These are phyloP conservation scores for Irpex sp. DNA, from an alignment of 1,284 basidiomycete genomes.

Conservation along the genomic window DNA sequence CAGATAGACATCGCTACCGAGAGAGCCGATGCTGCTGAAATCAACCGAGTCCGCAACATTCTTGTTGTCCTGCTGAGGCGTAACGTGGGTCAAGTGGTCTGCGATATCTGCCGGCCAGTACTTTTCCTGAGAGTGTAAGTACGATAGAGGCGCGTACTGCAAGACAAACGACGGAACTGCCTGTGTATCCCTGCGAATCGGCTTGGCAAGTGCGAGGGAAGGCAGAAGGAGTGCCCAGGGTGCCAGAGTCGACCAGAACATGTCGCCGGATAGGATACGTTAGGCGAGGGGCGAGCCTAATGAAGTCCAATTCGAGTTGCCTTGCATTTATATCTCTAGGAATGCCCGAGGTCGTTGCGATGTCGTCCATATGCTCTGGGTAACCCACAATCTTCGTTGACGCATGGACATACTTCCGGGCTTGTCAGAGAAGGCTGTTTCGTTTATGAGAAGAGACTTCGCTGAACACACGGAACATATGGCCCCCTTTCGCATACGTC, in stretches of 20 bases:
- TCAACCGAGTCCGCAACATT: conserved; percentile 17
- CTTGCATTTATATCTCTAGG: background rate
- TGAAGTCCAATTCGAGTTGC: background rate
- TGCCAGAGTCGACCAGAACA: conserved; percentile 2
- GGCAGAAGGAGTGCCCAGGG: background rate
- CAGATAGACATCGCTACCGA: conserved; percentile 23
- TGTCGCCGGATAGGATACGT: background rate
- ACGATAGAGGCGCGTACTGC: conserved; percentile 22
- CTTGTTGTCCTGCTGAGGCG: conserved; percentile 20
- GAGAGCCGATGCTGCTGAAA: conserved; percentile 17
- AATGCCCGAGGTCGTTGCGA: background rate
- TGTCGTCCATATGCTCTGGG: background rate
- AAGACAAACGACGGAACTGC: conserved; percentile 25
- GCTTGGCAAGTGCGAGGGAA: background rate
- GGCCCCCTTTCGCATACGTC: background rate
- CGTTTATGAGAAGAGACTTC: background rate
- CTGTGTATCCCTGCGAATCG: background rate
- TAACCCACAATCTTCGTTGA: background rate
- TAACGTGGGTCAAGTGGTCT: conserved; percentile 26
- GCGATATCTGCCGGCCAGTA: conserved; percentile 31
- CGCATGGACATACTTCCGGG: background rate
- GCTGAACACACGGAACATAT: background rate
- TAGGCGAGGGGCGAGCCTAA: background rate
- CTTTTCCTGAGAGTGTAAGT: conserved; percentile 27
- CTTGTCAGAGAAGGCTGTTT: background rate